Percentiles rank a stretch among this genome's conserved stretches.
Conservation (phyloP, 2,329 filamentous ascomycete species). For the Pyrenochaeta sp. region DNA sequence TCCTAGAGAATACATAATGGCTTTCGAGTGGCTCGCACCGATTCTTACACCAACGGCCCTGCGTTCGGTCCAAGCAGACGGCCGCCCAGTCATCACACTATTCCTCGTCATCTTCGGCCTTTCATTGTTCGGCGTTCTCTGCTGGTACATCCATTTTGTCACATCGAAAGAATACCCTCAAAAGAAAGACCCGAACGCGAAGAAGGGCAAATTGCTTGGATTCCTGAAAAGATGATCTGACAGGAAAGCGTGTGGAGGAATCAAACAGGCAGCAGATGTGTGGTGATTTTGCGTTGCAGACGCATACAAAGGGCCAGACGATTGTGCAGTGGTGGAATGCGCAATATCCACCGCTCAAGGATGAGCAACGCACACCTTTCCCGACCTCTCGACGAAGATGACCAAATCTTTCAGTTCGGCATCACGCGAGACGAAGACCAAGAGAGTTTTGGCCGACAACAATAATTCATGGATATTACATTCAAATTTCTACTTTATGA, state of each 20-base stretch:
- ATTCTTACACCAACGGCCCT: conserved; percentile 43
- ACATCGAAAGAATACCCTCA: conserved; percentile 39
- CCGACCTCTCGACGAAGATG: too few relatives aligned
- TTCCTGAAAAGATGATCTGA: conserved; percentile 29
- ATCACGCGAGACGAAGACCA: too few relatives aligned
- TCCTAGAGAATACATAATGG: conserved; percentile 24
- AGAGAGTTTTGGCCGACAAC: neutral
- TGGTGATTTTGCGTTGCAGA: neutral
- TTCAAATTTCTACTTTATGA: too few relatives aligned
- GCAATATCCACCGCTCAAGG: too few relatives aligned
- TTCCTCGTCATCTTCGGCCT: conserved; percentile 82
- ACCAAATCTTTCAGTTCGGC: too few relatives aligned
- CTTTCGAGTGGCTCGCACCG: conserved; percentile 40
- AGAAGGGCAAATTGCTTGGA: conserved; percentile 33
- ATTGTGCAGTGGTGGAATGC: too few relatives aligned
- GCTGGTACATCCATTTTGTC: conserved; percentile 41
- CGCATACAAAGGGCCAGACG: neutral
- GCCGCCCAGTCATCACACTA: conserved; percentile 85
- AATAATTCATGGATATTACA: neutral
- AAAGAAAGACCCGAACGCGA: conserved; percentile 35
- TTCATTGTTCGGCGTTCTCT: conserved; percentile 27
- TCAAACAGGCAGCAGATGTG: neutral
- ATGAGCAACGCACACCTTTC: too few relatives aligned
- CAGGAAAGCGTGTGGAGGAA: neutral
- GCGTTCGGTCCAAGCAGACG: conserved; percentile 57